Base-by-base conservation (phyloP, 2,329 filamentous ascomycete genomes). In the Colletotrichum sansevieriae region DNA sequence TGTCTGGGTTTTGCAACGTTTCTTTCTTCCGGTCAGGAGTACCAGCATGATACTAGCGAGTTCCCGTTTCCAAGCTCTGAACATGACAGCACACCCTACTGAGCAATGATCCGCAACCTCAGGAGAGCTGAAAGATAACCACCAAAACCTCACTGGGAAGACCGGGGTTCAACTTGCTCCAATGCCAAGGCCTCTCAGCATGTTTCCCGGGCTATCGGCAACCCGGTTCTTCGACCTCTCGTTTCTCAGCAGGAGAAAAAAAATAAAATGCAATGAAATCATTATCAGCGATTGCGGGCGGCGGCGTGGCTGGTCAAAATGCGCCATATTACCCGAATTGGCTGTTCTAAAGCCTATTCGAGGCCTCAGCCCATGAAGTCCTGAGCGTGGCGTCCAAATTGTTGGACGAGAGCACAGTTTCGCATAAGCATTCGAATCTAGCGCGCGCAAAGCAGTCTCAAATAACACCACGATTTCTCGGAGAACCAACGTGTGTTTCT, bases 401-500 rank as follows among this genome's bases (percentile, higher is more conserved):
- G 55, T 25, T 18, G 15, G 6, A 41, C 15, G 15, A 13, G 35
- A 68, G 57, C 33, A 58, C 37, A 20, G 47, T 43, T 52, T 58
- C 29, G 25, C 29, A 33, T 15, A 46, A 54, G n/a, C 41, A 22
- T 25, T 52, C 44, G 12, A 41, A 12, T 46, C 37, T 63, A 70
- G 63, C 51, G 63, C 44, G 33, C 63, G 64, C 51, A 70, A 55
- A 58, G 15, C 37, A 63, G 67, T 63, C 63, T 70, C 57, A 68
- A 43, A 43, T 44, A 20, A 22, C 25, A 49, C 18, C 22, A 35
- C 51, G 59, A 61, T 72, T 72, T 41, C 72, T 37, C 25, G 15
- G 18, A 58, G 56, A 61, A 46, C 61, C 54, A 63, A 47, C 11
- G 10, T 39, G 9, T 41, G 41, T 49, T 22, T 43, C 35, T 59